phyloP scores from a whole-genome alignment of 768 basidiomycete genomes.

The Suillus sp. region DNA sequence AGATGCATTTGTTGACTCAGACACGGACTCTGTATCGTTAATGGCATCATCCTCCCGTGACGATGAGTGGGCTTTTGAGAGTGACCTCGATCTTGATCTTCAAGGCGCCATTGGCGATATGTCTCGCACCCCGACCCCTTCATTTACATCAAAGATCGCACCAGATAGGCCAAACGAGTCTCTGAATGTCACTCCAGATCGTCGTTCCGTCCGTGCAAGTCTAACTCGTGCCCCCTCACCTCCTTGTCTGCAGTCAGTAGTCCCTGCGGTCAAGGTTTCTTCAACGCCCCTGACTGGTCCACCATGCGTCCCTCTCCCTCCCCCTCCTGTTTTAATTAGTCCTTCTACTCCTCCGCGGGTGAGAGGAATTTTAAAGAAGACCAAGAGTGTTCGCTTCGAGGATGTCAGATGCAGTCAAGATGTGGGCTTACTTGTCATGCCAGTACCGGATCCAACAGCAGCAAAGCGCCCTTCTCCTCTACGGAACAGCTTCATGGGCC shows the following conservation, averaged over 20 bases:
- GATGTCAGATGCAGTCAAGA: constrained; percentile 19
- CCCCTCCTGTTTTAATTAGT: constrained; percentile 26
- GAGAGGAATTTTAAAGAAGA: constrained; percentile 42
- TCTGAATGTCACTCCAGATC: constrained; percentile 19
- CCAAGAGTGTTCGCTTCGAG: constrained; percentile 43
- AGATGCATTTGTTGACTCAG: neutral
- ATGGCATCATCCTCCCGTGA: constrained; percentile 20
- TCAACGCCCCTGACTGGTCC: constrained; percentile 14
- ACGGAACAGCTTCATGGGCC: constrained; percentile 3
- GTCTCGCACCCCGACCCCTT: constrained; percentile 2
- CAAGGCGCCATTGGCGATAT: constrained; percentile 12
- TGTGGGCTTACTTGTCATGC: neutral
- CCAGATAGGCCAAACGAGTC: neutral
- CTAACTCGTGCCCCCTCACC: constrained; percentile 6
- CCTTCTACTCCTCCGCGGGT: constrained; percentile 33
- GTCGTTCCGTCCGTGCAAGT: constrained; percentile 18
- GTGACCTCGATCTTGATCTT: constrained; percentile 28
- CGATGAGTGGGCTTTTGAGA: constrained; percentile 41
- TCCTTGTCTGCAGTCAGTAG: constrained; percentile 21
- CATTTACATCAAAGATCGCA: neutral
- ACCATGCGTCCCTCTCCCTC: constrained; percentile 25
- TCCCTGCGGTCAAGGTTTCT: neutral
- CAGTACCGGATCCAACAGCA: constrained; percentile 7
- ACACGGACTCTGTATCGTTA: neutral
- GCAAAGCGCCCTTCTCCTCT: constrained; percentile 16